Evolutionary conservation across 345 rosid genomes (phyloP).

Genomic region (Brassica incana): DNA sequence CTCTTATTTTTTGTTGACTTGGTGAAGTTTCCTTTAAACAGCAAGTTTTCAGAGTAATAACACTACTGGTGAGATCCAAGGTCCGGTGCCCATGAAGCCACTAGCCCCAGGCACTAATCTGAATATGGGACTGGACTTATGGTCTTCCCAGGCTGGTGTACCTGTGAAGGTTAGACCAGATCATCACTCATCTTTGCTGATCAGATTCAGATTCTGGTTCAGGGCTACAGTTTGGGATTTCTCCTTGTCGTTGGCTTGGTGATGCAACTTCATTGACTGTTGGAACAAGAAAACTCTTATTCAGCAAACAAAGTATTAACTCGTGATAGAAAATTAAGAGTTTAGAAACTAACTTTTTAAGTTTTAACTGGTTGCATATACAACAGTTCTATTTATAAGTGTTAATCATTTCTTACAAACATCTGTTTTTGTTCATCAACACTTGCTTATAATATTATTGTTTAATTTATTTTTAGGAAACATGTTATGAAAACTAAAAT

Average conservation of each 20-base stretch:
- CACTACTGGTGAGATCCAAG: constrained; percentile 46
- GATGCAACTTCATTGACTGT: constrained; percentile 14
- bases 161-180: too few species aligned
- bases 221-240: constrained; percentile 15
- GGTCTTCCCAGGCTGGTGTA: constrained; percentile 55
- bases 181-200: neutral
- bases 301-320: neutral
- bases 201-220: constrained; percentile 24
- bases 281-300: neutral
- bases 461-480: too few species aligned
- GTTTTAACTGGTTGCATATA: too few species aligned
- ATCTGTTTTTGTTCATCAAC: too few species aligned
- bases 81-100: constrained; percentile 64
- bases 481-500: too few species aligned
- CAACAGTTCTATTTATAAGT: too few species aligned
- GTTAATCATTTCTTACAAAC: too few species aligned
- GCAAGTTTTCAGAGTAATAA: constrained; percentile 61
- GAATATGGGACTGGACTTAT: constrained; percentile 88
- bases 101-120: constrained; percentile 67
- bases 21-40: constrained; percentile 35
- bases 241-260: constrained; percentile 21
- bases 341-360: constrained; percentile 26
- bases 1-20: constrained; percentile 12
- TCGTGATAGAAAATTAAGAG: neutral
- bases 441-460: too few species aligned